Base-by-base conservation (phyloP, 371 early-diverging fungal species). In the Syncephalastrum sp. region DNA sequence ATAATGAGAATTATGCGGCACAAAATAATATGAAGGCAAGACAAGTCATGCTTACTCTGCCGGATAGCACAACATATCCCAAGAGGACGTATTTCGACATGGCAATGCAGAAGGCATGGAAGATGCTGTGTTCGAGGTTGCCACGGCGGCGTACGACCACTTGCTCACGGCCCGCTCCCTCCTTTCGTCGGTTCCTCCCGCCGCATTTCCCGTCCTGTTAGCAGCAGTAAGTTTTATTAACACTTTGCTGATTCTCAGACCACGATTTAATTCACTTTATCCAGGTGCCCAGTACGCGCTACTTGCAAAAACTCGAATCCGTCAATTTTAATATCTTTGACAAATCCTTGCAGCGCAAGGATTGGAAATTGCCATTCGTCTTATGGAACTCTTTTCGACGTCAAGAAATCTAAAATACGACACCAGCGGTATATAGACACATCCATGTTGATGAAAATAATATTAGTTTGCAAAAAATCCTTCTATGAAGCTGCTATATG, bases 101-200 rank as follows among this genome's bases (percentile, higher is more conserved):
- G 90, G 89, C 19, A 74, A 88, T 1, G 72, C 74, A 6, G 77
- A 81, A 47, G 70, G 80, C 4, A 60, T 91, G n/a, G 75, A 82
- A 25, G 91, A 91, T 64, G 87, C 85, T 1, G 81, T 91, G 3
- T 85, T 89, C 54, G 91, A 91, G 51, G 81, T 93, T 3, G 93
- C 93, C 1, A 90, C 91, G 3, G 75, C 84, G 8, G 92, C 93
- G 7, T 81, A 92, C 67, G 89, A 90, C 67, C 93, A 92, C 50
- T 60, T 93, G 24, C 61, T 86, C 21, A 91, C 90, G 5, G 91
- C 93, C 6, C 75, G 89, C 27, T 82, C 91, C 13, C 77, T 87
- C 50, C 70, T 77, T 59, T 67, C 67, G 38, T 63, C 69, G 42
- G 61, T 83, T 17, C 87, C 87, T 1, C 50, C 53, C 42, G 69